These are phyloP conservation scores for Solanum piurae DNA, from an alignment of 257 asterid species.

Conservation along the genomic window DNA sequence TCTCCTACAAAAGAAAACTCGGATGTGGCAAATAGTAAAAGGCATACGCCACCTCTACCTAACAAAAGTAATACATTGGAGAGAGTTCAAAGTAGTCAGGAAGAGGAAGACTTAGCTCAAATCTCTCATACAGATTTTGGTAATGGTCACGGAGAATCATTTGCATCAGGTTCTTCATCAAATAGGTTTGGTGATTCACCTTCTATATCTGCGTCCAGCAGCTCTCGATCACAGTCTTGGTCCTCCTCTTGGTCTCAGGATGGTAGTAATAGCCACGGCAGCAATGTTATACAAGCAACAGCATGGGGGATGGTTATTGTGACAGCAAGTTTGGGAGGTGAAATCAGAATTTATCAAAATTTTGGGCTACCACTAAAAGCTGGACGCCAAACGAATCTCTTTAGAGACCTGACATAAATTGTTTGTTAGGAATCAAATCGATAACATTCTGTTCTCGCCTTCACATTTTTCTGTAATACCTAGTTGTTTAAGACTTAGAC, in stretches of 20 bases:
- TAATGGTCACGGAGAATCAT: conserved; percentile 43
- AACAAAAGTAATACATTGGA: conserved; percentile 28
- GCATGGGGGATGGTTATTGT: conserved; percentile 93
- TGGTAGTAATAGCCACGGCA: conserved; percentile 23
- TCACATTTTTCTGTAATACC: not conserved
- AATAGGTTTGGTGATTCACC: conserved; percentile 33
- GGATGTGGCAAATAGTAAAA: conserved; percentile 21
- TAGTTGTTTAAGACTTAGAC: not conserved
- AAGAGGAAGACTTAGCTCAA: conserved; percentile 40
- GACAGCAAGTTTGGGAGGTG: conserved; percentile 74
- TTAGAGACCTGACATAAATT: conserved; percentile 20
- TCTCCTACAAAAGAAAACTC: conserved; percentile 29
- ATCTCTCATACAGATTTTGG: conserved; percentile 46
- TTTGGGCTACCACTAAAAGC: conserved; percentile 72
- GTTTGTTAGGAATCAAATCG: not conserved
- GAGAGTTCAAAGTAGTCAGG: not conserved
- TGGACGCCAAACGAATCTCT: conserved; percentile 32
- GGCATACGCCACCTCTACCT: conserved; percentile 64
- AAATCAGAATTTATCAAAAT: conserved; percentile 77
- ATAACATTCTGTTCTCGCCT: not conserved
- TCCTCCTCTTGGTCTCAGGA: conserved; percentile 30
- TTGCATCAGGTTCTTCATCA: conserved; percentile 25
- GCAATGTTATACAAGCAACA: conserved; percentile 61
- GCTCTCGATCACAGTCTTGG: conserved; percentile 31
- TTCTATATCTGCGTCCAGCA: conserved; percentile 32